Evolutionary conservation across 768 basidiomycete genomes (phyloP).

Genomic region (Mycena sanguinolenta): DNA sequence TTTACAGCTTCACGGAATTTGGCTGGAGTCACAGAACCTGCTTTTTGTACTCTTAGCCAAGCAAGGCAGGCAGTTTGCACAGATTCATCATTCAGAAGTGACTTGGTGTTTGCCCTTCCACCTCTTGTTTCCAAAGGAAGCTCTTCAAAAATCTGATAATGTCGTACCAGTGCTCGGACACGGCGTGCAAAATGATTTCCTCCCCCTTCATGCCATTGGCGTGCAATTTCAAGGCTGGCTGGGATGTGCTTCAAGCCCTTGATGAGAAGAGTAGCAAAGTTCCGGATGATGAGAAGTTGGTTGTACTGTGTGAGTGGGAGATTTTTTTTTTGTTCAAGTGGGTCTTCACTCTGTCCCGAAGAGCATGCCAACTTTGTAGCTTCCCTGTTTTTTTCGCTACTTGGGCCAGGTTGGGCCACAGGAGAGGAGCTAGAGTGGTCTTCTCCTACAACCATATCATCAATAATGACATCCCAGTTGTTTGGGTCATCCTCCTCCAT

Average conservation of each 20-base stretch:
- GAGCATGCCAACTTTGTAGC: conserved; percentile 38
- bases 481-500: conserved; percentile 12
- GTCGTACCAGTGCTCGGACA: conserved; percentile 47
- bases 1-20: conserved; percentile 45
- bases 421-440: background rate
- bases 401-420: background rate
- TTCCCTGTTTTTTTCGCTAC: background rate
- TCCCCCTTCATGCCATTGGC: conserved; percentile 51
- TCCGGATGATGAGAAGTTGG: conserved; percentile 48
- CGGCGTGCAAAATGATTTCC: conserved; percentile 45
- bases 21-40: conserved; percentile 47
- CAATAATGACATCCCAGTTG: conserved; percentile 5
- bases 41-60: conserved; percentile 41
- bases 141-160: conserved; percentile 53
- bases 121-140: conserved; percentile 46
- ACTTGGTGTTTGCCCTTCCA: conserved; percentile 33
- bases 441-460: conserved; percentile 7
- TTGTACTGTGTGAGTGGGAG: conserved; percentile 46
- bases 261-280: conserved; percentile 51
- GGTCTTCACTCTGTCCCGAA: conserved; percentile 43
- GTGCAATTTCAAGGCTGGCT: conserved; percentile 51
- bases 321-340: conserved; percentile 40
- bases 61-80: conserved; percentile 29
- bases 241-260: conserved; percentile 45
- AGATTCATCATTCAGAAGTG: conserved; percentile 42